Evolutionary conservation across 73 alveolate species (phyloP), one percentile per base, ranked within the genome.

Genomic region (Diophrys appendiculata): DNA sequence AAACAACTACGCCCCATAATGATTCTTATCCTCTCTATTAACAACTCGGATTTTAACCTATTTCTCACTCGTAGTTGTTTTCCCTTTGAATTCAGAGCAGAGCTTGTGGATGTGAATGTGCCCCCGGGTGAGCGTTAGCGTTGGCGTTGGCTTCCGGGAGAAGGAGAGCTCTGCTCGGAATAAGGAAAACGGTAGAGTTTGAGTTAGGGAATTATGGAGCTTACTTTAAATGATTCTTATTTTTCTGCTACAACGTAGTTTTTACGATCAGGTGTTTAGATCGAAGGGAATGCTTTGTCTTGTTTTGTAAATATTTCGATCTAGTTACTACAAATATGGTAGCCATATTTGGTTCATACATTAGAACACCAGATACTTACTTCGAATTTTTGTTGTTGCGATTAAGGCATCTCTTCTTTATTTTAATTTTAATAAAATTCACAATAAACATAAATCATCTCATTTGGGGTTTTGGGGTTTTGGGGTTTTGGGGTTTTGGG

Each of bases 1-100:
- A 31, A 2, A 81, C 25, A 81, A 60, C 29, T 69, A 80, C 24
- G 78, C 77, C 22, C 89, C 89, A 73, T 80, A 80, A 43, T 43
- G 60, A 43, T 43, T 43, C 60, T 43, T 43, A 18, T 43, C 60
- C 5, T 18, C 18, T 11, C 18, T 5, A 18, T 43, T 18, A 11
- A 18, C 60, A 43, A 11, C 18, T 11, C n/a, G 5, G 60, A 43
- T 43, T 18, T 43, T 43, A 43, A 43, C 60, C 60, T 43, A 43
- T 18, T 43, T 18, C 18, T n/a, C n/a, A n/a, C n/a, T n/a, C n/a
- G n/a, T n/a, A n/a, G n/a, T n/a, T n/a, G n/a, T n/a, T n/a, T n/a
- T n/a, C n/a, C n/a, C n/a, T n/a, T n/a, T n/a, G n/a, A n/a, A n/a
- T n/a, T n/a, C n/a, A n/a, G n/a, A n/a, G n/a, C n/a, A n/a, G n/a